A percentile compares a stretch with the other conserved stretches of the same genome.
phyloP scores from a whole-genome alignment of 2,329 filamentous ascomycete genomes.

The Malbranchea zuffiana region DNA sequence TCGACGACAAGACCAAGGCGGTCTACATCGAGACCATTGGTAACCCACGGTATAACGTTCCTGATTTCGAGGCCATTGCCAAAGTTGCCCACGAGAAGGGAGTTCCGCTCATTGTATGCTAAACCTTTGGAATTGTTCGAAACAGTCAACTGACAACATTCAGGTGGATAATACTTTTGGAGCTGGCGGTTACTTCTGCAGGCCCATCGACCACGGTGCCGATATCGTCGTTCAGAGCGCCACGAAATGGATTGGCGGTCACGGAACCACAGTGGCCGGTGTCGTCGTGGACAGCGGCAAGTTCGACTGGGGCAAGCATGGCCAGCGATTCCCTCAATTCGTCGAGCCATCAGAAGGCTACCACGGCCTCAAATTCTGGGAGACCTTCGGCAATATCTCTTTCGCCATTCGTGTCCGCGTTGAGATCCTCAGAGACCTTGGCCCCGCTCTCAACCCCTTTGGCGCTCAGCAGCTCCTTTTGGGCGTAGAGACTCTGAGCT shows the following conservation, averaged over 20 bases:
- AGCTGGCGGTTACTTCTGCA: conserved; percentile 77
- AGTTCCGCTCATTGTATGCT: conserved; percentile 49
- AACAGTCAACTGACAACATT: neutral
- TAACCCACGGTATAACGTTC: conserved; percentile 87
- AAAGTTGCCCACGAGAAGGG: conserved; percentile 64
- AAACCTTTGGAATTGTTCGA: neutral
- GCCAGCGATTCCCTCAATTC: conserved; percentile 81
- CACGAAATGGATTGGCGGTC: conserved; percentile 94
- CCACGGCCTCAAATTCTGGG: conserved; percentile 89
- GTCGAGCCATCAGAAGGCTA: conserved; percentile 79
- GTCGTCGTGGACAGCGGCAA: conserved; percentile 80
- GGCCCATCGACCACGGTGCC: conserved; percentile 79
- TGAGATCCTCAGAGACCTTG: conserved; percentile 80
- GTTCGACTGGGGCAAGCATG: conserved; percentile 86
- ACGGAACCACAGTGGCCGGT: conserved; percentile 83
- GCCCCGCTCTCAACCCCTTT: conserved; percentile 74
- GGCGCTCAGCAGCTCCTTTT: conserved; percentile 84
- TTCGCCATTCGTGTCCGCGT: conserved; percentile 80
- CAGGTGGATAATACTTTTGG: conserved; percentile 92
- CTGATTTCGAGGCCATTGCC: conserved; percentile 77
- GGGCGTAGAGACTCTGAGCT: conserved; percentile 77
- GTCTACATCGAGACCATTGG: conserved; percentile 87
- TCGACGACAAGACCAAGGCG: conserved; percentile 88
- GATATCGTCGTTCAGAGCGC: conserved; percentile 92
- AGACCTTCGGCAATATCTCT: conserved; percentile 72